Conservation (phyloP, 1,139 yeast species). For the Yamadazyma friedrichii region DNA sequence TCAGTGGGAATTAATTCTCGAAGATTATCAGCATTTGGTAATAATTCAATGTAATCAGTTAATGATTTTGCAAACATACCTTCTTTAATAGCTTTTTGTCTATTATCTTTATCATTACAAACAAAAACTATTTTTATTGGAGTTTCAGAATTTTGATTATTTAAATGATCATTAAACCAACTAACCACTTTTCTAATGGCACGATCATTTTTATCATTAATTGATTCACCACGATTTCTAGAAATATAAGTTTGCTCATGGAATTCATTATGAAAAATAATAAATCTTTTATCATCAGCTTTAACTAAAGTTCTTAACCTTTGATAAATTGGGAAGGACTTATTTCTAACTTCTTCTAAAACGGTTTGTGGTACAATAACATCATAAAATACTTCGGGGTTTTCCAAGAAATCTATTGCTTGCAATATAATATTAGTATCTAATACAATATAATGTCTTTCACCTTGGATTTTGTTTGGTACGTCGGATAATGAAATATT, state of each 20-base stretch:
- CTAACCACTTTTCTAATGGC: conserved; percentile 75
- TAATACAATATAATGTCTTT: conserved; percentile 68
- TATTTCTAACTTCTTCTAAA: conserved; percentile 86
- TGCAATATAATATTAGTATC: conserved; percentile 89
- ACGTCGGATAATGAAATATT: conserved; percentile 48
- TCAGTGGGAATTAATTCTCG: conserved; percentile 73
- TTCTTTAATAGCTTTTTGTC: conserved; percentile 54
- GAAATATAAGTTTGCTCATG: conserved; percentile 65
- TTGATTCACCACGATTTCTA: conserved; percentile 65
- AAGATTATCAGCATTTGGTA: conserved; percentile 75
- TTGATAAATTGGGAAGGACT: conserved; percentile 85
- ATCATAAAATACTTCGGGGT: conserved; percentile 74
- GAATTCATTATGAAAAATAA: conserved; percentile 93
- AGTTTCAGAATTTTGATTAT: conserved; percentile 28
- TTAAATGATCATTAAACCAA: conserved; percentile 73
- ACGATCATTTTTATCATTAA: conserved; percentile 90
- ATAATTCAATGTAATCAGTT: conserved; percentile 62
- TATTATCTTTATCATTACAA: conserved; percentile 75
- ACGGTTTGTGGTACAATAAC: conserved; percentile 93
- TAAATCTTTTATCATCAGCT: conserved; percentile 79
- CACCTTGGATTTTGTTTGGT: conserved; percentile 41
- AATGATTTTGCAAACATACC: conserved; percentile 59
- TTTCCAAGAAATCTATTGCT: conserved; percentile 88
- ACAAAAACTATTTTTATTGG: conserved; percentile 59
- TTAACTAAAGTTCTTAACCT: conserved; percentile 76